A percentile compares a stretch with the other conserved stretches of the same genome.
These are phyloP conservation scores for Hanseniaspora hatyaiensis DNA, from an alignment of 805 yeast genomes.

Conservation along the genomic window DNA sequence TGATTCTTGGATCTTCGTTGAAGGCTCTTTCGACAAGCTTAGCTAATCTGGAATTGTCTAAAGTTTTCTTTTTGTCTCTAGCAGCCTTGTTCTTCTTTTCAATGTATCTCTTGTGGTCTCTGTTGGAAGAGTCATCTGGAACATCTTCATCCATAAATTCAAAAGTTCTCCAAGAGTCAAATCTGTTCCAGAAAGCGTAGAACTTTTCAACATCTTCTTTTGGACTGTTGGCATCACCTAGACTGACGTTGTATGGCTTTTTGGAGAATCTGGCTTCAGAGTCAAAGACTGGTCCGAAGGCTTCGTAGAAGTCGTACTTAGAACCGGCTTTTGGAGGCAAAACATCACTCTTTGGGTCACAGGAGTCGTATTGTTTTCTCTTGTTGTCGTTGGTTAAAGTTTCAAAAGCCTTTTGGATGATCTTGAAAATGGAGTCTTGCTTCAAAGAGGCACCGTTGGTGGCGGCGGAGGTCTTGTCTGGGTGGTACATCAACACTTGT, in stretches of 20 bases:
- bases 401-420: conserved; percentile 94
- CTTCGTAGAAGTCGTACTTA: conserved; percentile 73
- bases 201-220: conserved; percentile 77
- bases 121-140: conserved; percentile 97
- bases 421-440: conserved; percentile 93
- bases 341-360: conserved; percentile 80
- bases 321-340: conserved; percentile 58
- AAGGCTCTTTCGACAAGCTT: conserved; percentile 81
- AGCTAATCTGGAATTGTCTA: conserved; percentile 81
- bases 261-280: conserved; percentile 87
- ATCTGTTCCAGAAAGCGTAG: conserved; percentile 84
- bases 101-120: conserved; percentile 97
- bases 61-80: conserved; percentile 94
- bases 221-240: conserved; percentile 57
- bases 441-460: conserved; percentile 56
- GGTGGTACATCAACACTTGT: conserved; percentile 93
- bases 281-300: conserved; percentile 86
- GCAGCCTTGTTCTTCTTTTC: conserved; percentile 95
- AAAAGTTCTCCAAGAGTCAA: conserved; percentile 96
- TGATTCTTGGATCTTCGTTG: conserved; percentile 88
- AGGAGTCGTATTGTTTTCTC: conserved; percentile 91
- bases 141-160: conserved; percentile 98
- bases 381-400: conserved; percentile 70
- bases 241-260: conserved; percentile 73
- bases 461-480: conserved; percentile 89